A percentile compares a stretch with the other conserved stretches of the same genome.
phyloP scores from a whole-genome alignment of 805 yeast species.

The Barnettozyma botsteinii region DNA sequence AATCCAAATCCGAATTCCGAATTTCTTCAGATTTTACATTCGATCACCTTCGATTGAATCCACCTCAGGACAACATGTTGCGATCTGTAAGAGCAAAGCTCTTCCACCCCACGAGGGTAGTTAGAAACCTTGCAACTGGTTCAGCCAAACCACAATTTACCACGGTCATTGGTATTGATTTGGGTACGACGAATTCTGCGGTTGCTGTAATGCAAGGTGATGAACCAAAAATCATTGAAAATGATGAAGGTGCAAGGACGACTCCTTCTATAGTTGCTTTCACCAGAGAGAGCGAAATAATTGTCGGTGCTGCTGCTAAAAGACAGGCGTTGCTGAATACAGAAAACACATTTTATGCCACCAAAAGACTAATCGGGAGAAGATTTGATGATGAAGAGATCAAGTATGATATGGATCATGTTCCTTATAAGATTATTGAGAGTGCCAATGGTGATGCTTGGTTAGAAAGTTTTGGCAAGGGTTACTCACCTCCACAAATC shows the following conservation, averaged over 20 bases:
- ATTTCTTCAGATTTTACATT: too few relatives aligned
- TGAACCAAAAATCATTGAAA: constrained; percentile 61
- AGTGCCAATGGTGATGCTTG: constrained; percentile 65
- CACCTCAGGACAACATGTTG: neutral
- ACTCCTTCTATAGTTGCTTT: constrained; percentile 78
- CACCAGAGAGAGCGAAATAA: constrained; percentile 36
- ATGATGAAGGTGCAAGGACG: constrained; percentile 73
- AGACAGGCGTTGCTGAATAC: constrained; percentile 75
- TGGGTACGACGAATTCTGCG: constrained; percentile 85
- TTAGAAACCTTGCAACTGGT: constrained; percentile 1
- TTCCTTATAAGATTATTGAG: constrained; percentile 59
- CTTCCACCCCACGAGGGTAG: too few relatives aligned
- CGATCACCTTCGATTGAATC: too few relatives aligned
- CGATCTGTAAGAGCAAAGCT: neutral
- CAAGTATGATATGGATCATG: constrained; percentile 55
- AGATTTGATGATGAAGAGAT: constrained; percentile 63
- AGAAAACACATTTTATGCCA: constrained; percentile 73
- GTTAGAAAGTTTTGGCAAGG: constrained; percentile 38
- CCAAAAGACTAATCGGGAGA: constrained; percentile 76
- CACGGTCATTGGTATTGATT: constrained; percentile 67
- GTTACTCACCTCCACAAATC: constrained; percentile 64
- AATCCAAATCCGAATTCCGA: too few relatives aligned
- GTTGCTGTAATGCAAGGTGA: constrained; percentile 69
- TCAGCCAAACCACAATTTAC: constrained; percentile 6
- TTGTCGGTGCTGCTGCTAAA: constrained; percentile 68